Evolutionary conservation across 805 yeast species (phyloP), one percentile per base, ranked within the genome.

Genomic region (Torulaspora delbrueckii): DNA sequence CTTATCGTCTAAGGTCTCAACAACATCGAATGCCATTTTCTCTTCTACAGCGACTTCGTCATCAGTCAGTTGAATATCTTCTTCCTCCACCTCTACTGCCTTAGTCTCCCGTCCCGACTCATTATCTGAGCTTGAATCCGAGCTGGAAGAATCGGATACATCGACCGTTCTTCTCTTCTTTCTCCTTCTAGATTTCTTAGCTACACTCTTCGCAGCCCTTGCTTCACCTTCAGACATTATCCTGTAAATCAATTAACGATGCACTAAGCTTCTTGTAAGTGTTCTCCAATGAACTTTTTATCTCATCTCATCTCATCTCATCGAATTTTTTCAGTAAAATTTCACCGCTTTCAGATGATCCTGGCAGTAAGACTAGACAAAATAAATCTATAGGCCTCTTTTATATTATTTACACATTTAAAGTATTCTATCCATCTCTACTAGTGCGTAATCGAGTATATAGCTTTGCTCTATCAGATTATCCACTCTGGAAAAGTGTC

Each of bases 121-220:
- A 13, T 18, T 30, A 42, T 59, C 69, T 31, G 58, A 53, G 8
- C 66, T 70, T 12, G 67, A 59, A 7, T 75, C 73, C 1, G 80
- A 75, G 30, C 70, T 73, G 1, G 79, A 73, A 35, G 71, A 71
- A 13, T 77, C 75, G 0, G 85, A 81, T 25, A 81, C 78, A 53
- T 82, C 88, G 42, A 82, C 87, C 0, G 91, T 84, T 80, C 90
- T 83, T 78, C 89, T 81, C 78, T 82, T 84, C 76, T 83, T 83
- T 59, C 82, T 73, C 51, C 86, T 76, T 56, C 86, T 73, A 52
- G 77, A 71, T 40, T 62, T 68, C 25, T 56, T 55, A 16, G 50
- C 51, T 26, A 43, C 50, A n/a, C 41, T 55, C n/a, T 47, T 55
- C 2, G 47, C 45, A 16, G 46, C 45, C 33, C 42, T 46, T 19